Conservation (phyloP, 441 rosid species). For the Arabidopsis hybrid region DNA sequence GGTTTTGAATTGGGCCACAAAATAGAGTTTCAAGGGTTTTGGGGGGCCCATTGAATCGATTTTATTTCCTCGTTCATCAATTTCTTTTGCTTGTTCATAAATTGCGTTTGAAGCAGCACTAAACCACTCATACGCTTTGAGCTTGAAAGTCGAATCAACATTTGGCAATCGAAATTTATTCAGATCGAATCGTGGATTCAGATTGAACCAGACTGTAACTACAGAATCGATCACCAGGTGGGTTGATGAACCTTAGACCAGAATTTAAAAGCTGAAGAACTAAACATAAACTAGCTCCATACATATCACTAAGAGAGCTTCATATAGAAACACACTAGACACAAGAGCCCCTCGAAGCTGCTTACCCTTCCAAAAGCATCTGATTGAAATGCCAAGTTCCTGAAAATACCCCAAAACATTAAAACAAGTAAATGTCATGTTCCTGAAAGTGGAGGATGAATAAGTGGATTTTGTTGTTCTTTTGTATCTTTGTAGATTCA, state of each 20-base stretch:
- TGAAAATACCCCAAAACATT: constrained; percentile 35
- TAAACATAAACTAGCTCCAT: constrained; percentile 14
- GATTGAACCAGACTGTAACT: not conserved
- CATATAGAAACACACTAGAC: constrained; percentile 1
- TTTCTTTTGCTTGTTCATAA: not conserved
- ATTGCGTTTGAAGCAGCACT: not conserved
- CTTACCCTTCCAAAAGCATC: constrained; percentile 56
- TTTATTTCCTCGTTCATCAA: not conserved
- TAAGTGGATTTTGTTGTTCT: not conserved
- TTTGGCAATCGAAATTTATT: not conserved
- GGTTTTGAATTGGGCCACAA: constrained; percentile 20
- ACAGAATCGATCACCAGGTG: not conserved
- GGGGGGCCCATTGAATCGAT: not conserved
- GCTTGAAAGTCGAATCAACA: not conserved
- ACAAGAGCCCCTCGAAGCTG: constrained; percentile 2
- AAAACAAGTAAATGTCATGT: not conserved
- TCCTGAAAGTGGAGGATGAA: not conserved
- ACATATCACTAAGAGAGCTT: constrained; percentile 4
- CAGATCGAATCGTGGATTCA: not conserved
- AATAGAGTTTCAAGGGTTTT: too few relatives aligned
- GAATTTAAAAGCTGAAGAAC: constrained; percentile 11
- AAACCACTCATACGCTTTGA: not conserved
- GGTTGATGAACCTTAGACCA: not conserved
- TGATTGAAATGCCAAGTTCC: constrained; percentile 85
- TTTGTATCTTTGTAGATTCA: not conserved